Base-by-base conservation (phyloP, 1,139 yeast genomes). In the Yamadazyma epiphylla region DNA sequence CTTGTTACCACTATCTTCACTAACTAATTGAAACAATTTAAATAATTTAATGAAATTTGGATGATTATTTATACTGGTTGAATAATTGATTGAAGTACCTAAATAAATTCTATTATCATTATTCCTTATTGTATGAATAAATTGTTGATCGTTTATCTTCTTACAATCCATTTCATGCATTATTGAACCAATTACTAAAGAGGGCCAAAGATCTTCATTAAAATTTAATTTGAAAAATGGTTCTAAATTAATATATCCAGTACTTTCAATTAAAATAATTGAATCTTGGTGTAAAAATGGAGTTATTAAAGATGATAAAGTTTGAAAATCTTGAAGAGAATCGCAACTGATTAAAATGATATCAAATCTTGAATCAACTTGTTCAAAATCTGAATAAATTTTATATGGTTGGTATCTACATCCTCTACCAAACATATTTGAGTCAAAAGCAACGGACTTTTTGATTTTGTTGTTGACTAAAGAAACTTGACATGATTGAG, bases 221-320 rank as follows among this genome's bases (percentile, higher is more conserved):
- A 60, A 52, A 33, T 57, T 55, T 39, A 61, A 51, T 32, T 55
- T 58, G 23, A 81, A 69, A 51, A 81, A 82, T 9, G 86, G 83
- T 50, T 82, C 89, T 37, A 83, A 54, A 48, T 80, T 80, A 31
- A 83, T 73, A 49, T 74, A 82, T 5, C 86, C 86, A 2, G 86
- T 75, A 35, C 80, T 73, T 53, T 83, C 94, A 25, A 82, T 58
- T 19, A 82, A 59, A 9, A 83, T 58, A 23, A 77, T 59, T 15
- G 86, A 65, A 24, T 57, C 44, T 13, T 46, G 42, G 26, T 53
- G 43, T 15, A 67, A 41, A 29, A 45, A 51, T 2, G 64, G 59
- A 16, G 37, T 43, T 19, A 67, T 39, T 15, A 44, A 48, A 17
- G 44, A 41, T 28, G 68, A 55, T 5, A 51, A 33, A 4, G 44